Conservation (phyloP, 768 basidiomycete species). For the Suillus clintonianus region DNA sequence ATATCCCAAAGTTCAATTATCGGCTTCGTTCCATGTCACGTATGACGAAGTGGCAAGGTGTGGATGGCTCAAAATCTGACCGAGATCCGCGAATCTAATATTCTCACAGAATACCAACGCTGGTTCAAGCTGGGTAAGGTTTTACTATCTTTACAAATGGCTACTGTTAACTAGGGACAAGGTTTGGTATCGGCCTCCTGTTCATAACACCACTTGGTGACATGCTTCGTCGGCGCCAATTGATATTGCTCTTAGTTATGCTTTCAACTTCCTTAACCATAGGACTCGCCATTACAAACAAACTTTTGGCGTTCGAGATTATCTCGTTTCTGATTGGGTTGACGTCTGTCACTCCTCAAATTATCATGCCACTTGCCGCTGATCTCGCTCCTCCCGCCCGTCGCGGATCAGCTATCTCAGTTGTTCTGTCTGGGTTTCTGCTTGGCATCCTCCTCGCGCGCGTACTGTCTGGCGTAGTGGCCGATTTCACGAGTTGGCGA, state of each 20-base stretch:
- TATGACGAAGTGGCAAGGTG: conserved; percentile 37
- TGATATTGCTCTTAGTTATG: conserved; percentile 37
- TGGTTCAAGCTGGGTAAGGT: conserved; percentile 65
- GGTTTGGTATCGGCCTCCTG: conserved; percentile 35
- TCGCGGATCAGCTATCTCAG: conserved; percentile 24
- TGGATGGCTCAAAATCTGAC: background rate
- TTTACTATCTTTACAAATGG: background rate
- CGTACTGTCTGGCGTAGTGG: conserved; percentile 40
- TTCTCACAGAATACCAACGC: conserved; percentile 54
- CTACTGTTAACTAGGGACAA: background rate
- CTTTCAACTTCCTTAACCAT: conserved; percentile 40
- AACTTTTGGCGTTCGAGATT: conserved; percentile 31
- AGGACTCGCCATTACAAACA: conserved; percentile 39
- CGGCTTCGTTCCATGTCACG: conserved; percentile 37
- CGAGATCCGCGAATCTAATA: conserved; percentile 3
- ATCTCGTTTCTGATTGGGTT: conserved; percentile 40
- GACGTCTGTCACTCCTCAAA: conserved; percentile 42
- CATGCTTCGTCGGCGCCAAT: conserved; percentile 43
- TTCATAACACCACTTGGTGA: conserved; percentile 50
- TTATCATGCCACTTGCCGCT: conserved; percentile 44
- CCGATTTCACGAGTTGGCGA: conserved; percentile 43
- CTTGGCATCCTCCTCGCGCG: conserved; percentile 31
- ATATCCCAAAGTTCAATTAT: conserved; percentile 26
- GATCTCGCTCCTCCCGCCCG: conserved; percentile 40
- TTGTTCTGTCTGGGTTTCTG: conserved; percentile 34